Evolutionary conservation across 129 eudicot species (phyloP), one percentile per base, ranked within the genome.

Genomic region (Logfia minima): DNA sequence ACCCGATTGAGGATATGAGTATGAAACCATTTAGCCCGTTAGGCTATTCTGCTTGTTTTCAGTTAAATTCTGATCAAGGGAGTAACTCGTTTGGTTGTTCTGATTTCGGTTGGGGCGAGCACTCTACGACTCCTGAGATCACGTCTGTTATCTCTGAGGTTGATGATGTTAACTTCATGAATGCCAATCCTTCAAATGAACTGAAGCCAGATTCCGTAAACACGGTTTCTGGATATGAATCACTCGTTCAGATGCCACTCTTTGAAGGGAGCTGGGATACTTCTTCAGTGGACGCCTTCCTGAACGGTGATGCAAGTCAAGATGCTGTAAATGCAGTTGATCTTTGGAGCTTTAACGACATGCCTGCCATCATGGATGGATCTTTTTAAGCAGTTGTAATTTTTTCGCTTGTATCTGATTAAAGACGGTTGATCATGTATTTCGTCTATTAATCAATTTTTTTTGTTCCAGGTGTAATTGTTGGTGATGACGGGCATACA

Each of bases 81-180:
- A 92, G 98, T 76, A 92, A 92, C 85, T 89, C 98, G 5, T 81
- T 90, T 64, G 98, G 86, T 51, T 89, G 87, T 82, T 86, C 96
- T 11, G 98, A 89, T 77, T 87, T 92, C 17, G 90, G 88, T 24
- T 92, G 91, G 96, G 89, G 95, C 32, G 98, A 92, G 22, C 82
- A 83, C 26, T 65, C 87, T 28, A 83, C 74, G 43, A 92, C 90
- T 19, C 92, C 96, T 1, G 98, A 92, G 70, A 92, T 92, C 52
- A 84, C 98, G 17, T 92, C 98, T 71, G 75, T 89, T 56, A 84
- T 90, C 72, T 81, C 92, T 4, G 97, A 90, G 77, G 83, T 41
- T 63, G 87, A 83, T 59, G 92, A 81, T 72, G 68, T 84, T 39
- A 87, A 69, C 48, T 77, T 75, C 55, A 22, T 61, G 16, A 85